Base-by-base conservation (phyloP, 1,284 basidiomycete species). In the Cryptococcus sp. region DNA sequence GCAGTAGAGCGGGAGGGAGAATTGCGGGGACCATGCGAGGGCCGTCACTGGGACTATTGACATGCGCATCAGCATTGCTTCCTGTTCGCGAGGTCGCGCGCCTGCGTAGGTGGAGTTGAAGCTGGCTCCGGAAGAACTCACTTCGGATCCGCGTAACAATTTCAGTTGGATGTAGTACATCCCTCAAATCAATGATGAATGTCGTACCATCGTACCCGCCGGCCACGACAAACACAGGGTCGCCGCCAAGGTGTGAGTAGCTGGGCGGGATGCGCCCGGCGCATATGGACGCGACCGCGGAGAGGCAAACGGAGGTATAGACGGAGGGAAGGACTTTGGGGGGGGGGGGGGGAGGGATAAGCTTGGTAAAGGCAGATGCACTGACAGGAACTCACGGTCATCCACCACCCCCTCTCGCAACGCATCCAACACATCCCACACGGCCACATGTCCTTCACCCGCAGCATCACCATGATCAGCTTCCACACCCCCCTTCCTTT, bases 381-480 rank as follows among this genome's bases (percentile, higher is more conserved):
- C 21, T 20, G 44, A 20, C n/a, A 3, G 15, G 8, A 4, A 58
- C 62, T 49, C 46, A 67, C 65, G 45, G 15, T 53, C 44, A 4
- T 58, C 59, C 3, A 52, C 44, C 7, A 59, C 21, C 2, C 59
- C 53, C n/a, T 59, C 44, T 9, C 57, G 46, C 1, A 78, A 58
- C 0, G 82, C 81, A 24, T 82, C 70, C 4, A 80, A 82, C 21
- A 92, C 70, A 63, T 92, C 81, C 76, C 87, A 93, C 1, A 91
- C 82, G 0, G 84, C 86, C 49, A 93, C 82, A 40, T 80, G 81
- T 2, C 91, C 90, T 92, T 58, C 24, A 23, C 7, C 44, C n/a
- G n/a, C 39, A 36, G 20, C 37, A 40, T 21, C 43, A 20, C 46
- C 33, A 50, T 39, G n/a, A 44, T 48, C 36, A 42, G 35, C 8